A percentile compares a stretch with the other conserved stretches of the same genome.
These are phyloP conservation scores for Talaromyces amestolkiae DNA, from an alignment of 2,329 filamentous ascomycete genomes.

Conservation along the genomic window DNA sequence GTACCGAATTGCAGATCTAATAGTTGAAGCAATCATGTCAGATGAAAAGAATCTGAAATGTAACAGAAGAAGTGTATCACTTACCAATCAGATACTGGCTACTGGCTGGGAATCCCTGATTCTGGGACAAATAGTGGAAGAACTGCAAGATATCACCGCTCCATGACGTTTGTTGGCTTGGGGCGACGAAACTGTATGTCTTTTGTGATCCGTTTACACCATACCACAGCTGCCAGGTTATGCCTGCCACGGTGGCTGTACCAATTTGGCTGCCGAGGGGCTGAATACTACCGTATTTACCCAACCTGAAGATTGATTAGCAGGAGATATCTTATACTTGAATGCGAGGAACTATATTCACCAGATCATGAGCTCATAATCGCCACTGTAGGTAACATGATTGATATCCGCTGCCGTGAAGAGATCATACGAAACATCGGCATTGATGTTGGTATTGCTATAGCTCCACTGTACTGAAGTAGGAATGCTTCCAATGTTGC, in stretches of 20 bases:
- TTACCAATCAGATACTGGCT: constrained; percentile 52
- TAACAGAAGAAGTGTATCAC: constrained; percentile 29
- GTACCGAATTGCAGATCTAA: constrained; percentile 48
- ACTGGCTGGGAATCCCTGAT: constrained; percentile 46
- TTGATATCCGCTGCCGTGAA: constrained; percentile 48
- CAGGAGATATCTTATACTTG: neutral
- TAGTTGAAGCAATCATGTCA: neutral
- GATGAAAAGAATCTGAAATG: neutral
- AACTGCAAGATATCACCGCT: constrained; percentile 58
- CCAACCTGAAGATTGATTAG: constrained; percentile 33
- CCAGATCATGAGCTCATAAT: constrained; percentile 65
- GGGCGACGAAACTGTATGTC: constrained; percentile 56
- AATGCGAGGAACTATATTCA: constrained; percentile 1
- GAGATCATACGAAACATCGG: constrained; percentile 60
- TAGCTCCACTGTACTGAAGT: constrained; percentile 49
- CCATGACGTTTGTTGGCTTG: constrained; percentile 48
- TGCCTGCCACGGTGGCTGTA: constrained; percentile 51
- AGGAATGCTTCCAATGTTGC: constrained; percentile 37
- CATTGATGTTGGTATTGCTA: constrained; percentile 46
- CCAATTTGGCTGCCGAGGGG: constrained; percentile 55
- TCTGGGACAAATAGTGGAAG: constrained; percentile 51
- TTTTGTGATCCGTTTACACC: constrained; percentile 54
- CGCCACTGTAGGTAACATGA: constrained; percentile 42
- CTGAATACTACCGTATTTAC: constrained; percentile 51
- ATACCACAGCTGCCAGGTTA: constrained; percentile 55